Evolutionary conservation across 768 basidiomycete species (phyloP), one percentile per base, ranked within the genome.

Genomic region (Thelephora ganbajun): DNA sequence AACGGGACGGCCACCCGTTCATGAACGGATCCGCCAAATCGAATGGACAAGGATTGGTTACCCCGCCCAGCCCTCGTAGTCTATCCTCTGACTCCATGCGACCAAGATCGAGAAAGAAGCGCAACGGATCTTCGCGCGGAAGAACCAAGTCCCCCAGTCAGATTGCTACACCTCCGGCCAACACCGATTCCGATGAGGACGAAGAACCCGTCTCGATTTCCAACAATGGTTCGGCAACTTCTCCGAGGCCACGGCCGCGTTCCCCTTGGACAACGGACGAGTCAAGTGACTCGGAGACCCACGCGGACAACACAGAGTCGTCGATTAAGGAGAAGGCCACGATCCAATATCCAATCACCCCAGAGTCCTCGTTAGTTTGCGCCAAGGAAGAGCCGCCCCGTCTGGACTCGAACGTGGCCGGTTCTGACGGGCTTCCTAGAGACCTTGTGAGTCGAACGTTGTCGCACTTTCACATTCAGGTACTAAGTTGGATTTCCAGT

Each of bases 51-150:
- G 82, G 81, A 1, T 63, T 85, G 23, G 83, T 80, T 9, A 83
- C 83, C 0, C 84, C 84, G 0, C 83, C 83, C 0, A 84, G 81
- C 60, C 85, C 85, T 11, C 69, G 83, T 13, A 83, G 80, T 52
- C 68, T 81, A 18, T 77, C 76, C 2, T 73, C 78, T 7, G 83
- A 84, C 57, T 79, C 80, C 39, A 57, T 53, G 18, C 54, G 60
- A 20, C 55, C 58, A 23, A 36, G 60, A 33, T 44, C 51, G 41
- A 51, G 57, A 45, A 54, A 56, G 43, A 55, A 56, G 44, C 55
- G 58, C 11, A 41, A 46, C 12, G 55, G 73, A 47, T 62, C 69
- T 2, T 63, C 66, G 6, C 65, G 59, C 44, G 68, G 56, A 50
- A 69, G 59, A 45, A 67, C 62, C 51, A 62, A 59, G 44, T 66